phyloP scores from a whole-genome alignment of 2,329 filamentous ascomycete genomes.

The Claviceps humidiphila region DNA sequence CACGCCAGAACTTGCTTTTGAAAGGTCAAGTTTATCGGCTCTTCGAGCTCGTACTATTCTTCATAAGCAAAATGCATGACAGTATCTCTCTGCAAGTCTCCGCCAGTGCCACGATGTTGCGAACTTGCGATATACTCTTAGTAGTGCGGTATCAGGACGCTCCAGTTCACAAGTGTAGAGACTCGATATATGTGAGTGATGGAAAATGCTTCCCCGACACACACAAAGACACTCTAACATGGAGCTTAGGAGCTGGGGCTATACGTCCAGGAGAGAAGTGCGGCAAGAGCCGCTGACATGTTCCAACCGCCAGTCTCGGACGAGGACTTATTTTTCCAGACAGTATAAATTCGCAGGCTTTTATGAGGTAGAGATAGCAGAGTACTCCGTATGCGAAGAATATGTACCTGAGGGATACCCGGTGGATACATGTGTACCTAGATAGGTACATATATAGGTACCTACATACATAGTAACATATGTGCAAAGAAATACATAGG shows the following conservation, averaged over 20 bases:
- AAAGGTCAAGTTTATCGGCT: conserved; percentile 72
- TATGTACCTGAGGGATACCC: too few species aligned
- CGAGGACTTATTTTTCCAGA: conserved; percentile 25
- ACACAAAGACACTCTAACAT: conserved; percentile 75
- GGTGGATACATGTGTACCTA: too few species aligned
- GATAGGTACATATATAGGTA: too few species aligned
- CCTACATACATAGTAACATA: too few species aligned
- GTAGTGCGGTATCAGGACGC: conserved; percentile 33
- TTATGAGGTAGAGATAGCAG: too few species aligned
- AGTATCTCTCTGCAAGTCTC: conserved; percentile 71
- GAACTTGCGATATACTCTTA: conserved; percentile 45
- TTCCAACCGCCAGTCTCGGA: conserved; percentile 70
- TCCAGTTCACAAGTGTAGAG: conserved; percentile 75
- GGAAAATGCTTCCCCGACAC: conserved; percentile 75
- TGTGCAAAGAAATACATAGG: too few species aligned
- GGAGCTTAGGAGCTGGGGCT: conserved; percentile 81
- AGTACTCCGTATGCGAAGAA: too few species aligned
- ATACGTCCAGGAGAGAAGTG: conserved; percentile 75
- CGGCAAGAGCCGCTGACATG: conserved; percentile 79
- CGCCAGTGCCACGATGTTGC: conserved; percentile 50
- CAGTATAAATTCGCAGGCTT: too few species aligned
- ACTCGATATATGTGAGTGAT: conserved; percentile 68
- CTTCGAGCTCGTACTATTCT: conserved; percentile 70
- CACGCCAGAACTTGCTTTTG: conserved; percentile 76
- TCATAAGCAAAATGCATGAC: conserved; percentile 83